A percentile compares a stretch with the other conserved stretches of the same genome.
phyloP scores from a whole-genome alignment of 2,329 filamentous ascomycete genomes.

The Didymella pinodella region DNA sequence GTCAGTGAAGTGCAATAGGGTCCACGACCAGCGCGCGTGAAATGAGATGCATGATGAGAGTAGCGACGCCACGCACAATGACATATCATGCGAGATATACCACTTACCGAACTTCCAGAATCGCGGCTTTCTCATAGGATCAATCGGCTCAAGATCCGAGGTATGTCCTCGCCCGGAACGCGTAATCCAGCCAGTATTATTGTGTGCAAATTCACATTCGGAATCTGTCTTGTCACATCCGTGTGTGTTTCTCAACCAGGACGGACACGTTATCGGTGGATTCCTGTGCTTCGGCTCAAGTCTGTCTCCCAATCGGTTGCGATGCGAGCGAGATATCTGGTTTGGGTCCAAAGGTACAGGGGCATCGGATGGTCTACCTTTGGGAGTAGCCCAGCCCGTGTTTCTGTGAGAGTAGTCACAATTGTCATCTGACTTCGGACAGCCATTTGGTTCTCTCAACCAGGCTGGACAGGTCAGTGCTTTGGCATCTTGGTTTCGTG shows the following conservation, averaged over 20 bases:
- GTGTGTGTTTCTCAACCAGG: neutral
- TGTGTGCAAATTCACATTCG: constrained; percentile 1
- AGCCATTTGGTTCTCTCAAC: constrained; percentile 20
- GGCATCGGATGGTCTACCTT: neutral
- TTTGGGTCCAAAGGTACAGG: neutral
- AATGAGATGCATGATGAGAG: neutral
- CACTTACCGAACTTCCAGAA: constrained; percentile 6
- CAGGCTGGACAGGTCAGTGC: constrained; percentile 23
- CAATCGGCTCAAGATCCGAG: neutral
- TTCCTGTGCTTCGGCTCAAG: neutral
- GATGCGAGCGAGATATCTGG: constrained; percentile 2
- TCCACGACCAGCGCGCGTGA: neutral
- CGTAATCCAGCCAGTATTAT: constrained; percentile 9
- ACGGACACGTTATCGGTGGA: neutral
- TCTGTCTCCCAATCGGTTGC: neutral
- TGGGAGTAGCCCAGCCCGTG: constrained; percentile 18
- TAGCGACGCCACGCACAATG: neutral
- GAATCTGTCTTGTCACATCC: neutral
- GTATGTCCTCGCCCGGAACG: neutral
- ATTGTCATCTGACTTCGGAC: constrained; percentile 14
- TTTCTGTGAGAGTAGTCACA: constrained; percentile 22
- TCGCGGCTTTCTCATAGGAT: neutral
- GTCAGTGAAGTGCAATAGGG: neutral
- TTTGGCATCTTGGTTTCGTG: constrained; percentile 5
- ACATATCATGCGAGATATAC: neutral